Percentiles rank a stretch among this genome's conserved stretches.
Conservation (phyloP, 176 grass and related monocot species). For the Zea mays region Zm-B73-REFERENCE-NAM-5.0 NC_050099.1:193572501-193573000, state of each 20-base stretch:
- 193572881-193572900: conserved; percentile 69
- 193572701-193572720: conserved; percentile 46
- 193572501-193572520: conserved; percentile 45
- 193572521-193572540: conserved; percentile 41
- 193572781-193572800: conserved; percentile 37
- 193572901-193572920: conserved; percentile 51
- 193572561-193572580: conserved; percentile 44
- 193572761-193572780: conserved; percentile 47
- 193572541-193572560: conserved; percentile 45
- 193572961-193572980: conserved; percentile 45
- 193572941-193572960: conserved; percentile 47
- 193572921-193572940: conserved; percentile 55
- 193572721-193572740: conserved; percentile 55
- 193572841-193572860: conserved; percentile 36
- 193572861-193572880: conserved; percentile 58
- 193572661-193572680: conserved; percentile 57
- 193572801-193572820: conserved; percentile 65
- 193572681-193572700: conserved; percentile 36
- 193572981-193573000: conserved; percentile 55
- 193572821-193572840: conserved; percentile 39
- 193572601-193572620: conserved; percentile 60
- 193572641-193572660: conserved; percentile 65
- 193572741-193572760: not conserved
- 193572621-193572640: conserved; percentile 59
- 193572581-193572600: conserved; percentile 58